Conservation (phyloP, 2,329 filamentous ascomycete genomes). For the Gnomoniopsis smithogilvyi region DNA sequence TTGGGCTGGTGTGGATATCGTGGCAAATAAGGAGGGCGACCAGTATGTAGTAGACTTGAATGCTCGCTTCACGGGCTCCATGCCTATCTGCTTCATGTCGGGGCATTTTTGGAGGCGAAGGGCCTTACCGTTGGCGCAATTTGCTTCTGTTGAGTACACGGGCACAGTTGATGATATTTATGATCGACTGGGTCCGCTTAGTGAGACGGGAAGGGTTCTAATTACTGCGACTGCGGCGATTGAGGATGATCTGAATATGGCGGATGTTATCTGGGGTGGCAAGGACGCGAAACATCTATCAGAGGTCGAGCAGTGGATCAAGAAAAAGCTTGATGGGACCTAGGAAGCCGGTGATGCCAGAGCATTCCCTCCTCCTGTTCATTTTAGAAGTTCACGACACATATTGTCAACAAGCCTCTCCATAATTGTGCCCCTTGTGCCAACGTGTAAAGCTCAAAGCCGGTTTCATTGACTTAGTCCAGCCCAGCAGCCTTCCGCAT, state of each 20-base stretch:
- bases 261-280: slow-evolving; percentile 23
- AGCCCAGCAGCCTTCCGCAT: slow-evolving; percentile 17
- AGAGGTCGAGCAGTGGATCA: slow-evolving; percentile 16
- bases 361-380: not conserved
- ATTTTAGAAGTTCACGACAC: not conserved
- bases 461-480: not conserved
- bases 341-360: not conserved
- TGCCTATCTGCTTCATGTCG: slow-evolving; percentile 24
- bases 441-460: not conserved
- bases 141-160: slow-evolving; percentile 21
- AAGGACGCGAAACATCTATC: slow-evolving; percentile 15
- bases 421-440: not conserved
- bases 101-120: slow-evolving; percentile 22
- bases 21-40: slow-evolving; percentile 17
- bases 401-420: too few relatives aligned
- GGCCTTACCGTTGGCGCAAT: slow-evolving; percentile 20
- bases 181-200: slow-evolving; percentile 11
- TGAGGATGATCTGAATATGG: slow-evolving; percentile 20
- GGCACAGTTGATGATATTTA: slow-evolving; percentile 20
- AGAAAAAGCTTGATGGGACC: slow-evolving; percentile 6
- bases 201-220: slow-evolving; percentile 18
- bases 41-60: slow-evolving; percentile 25
- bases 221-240: slow-evolving; percentile 22
- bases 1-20: slow-evolving; percentile 24
- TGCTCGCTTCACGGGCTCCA: slow-evolving; percentile 24